Evolutionary conservation across 306 rosid genomes (phyloP), one percentile per base, ranked within the genome.

Genomic region (Clitoria ternatea): DNA sequence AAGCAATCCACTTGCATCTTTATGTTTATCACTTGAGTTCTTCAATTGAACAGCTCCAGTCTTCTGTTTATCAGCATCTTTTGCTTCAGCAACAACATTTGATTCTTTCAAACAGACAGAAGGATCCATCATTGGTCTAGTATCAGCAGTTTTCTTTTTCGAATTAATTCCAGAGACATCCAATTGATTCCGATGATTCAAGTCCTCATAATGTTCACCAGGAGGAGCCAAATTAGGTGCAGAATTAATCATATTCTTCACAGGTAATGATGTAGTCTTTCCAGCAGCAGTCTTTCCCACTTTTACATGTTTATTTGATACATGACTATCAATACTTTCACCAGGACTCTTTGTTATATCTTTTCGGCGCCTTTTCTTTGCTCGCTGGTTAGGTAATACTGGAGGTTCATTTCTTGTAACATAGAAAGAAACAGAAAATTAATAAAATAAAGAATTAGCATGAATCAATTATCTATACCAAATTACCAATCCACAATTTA

Each of bases 321-420:
- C 73, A 57, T 64, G 86, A 64, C 66, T 76, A 39, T 82, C 92
- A 74, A 80, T 71, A 47, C 80, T 85, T 67, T 79, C 91, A 47
- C 87, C 83, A 63, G 82, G 84, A 55, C 80, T 84, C 87, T 89
- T 91, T 30, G 22, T 70, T 43, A 77, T 63, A 74, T 95, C 97
- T 84, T 87, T 95, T 68, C 92, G 86, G 79, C 96, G 85, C 81
- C 96, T 91, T 82, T 91, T 91, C 89, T 95, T 91, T 79, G 88
- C 90, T 80, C 85, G 99, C 79, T 80, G 96, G 70, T 73, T 87
- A 63, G 99, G 97, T 68, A 87, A 78, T 48, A 26, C 86, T 55
- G 78, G 62, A 52, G 96, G 81, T 62, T 85, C 87, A 50, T 76
- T 85, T 81, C 89, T 85, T 27, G 61, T 15, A 75, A 50, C 30